Percentiles rank a stretch among this genome's conserved stretches.
Conservation (phyloP, 2,329 filamentous ascomycete species). For the Pseudogymnoascus sp. region DNA sequence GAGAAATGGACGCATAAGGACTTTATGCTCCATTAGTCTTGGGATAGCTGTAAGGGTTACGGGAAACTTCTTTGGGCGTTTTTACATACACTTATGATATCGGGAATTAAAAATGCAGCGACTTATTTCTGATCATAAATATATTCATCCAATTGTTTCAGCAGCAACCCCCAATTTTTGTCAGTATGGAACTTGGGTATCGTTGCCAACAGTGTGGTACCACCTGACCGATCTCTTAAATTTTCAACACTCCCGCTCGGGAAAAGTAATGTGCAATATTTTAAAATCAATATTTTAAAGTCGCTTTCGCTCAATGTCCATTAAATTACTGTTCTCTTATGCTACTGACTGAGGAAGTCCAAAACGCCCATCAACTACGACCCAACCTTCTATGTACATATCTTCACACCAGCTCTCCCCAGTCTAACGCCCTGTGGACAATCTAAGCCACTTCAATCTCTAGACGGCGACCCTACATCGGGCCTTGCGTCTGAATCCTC, state of each 20-base stretch:
- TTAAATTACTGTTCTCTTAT: conserved; percentile 7
- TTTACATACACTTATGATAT: conserved; percentile 7
- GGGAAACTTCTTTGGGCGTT: neutral
- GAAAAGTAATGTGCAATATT: neutral
- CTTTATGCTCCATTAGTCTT: conserved; percentile 43
- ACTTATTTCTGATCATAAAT: neutral
- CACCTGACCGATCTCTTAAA: neutral
- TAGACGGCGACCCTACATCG: neutral
- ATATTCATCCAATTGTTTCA: neutral
- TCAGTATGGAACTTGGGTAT: neutral
- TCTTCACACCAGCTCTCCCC: neutral
- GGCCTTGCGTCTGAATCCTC: conserved; percentile 8
- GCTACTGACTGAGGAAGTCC: conserved; percentile 4
- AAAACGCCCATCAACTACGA: neutral
- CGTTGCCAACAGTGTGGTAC: neutral
- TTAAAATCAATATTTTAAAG: neutral
- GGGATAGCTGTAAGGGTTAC: neutral
- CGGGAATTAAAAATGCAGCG: conserved; percentile 9
- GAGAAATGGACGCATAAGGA: conserved; percentile 99
- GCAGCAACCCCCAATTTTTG: neutral
- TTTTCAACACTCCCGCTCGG: neutral
- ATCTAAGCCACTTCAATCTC: neutral
- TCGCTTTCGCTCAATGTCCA: neutral
- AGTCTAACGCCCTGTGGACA: neutral
- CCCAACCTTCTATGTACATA: conserved; percentile 4